Conservation (phyloP, 2,329 filamentous ascomycete species). For the Ophiostoma australiae region DNA sequence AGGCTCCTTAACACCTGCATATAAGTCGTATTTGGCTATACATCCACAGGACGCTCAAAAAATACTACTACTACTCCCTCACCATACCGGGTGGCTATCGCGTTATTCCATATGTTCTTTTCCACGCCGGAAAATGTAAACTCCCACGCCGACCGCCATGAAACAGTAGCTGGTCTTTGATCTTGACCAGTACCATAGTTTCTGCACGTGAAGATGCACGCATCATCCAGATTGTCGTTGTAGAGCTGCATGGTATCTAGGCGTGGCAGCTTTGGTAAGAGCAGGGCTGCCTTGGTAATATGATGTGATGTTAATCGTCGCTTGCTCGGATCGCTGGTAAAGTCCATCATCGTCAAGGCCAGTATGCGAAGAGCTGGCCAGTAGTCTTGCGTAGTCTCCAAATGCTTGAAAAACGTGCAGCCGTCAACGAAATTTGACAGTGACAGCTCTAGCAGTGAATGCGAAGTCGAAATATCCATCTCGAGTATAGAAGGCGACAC, state of each 20-base stretch:
- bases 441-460: background rate
- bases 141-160: background rate
- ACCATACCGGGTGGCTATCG: background rate
- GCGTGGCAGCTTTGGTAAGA: background rate
- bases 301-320: background rate
- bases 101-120: background rate
- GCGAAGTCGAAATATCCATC: background rate
- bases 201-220: background rate
- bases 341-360: background rate
- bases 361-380: background rate
- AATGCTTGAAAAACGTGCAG: background rate
- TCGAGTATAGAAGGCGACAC: background rate
- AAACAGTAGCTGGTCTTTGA: background rate
- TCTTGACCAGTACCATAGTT: background rate
- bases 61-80: background rate
- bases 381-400: background rate
- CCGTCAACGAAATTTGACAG: background rate
- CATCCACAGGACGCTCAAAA: background rate
- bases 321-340: background rate
- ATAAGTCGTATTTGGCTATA: background rate
- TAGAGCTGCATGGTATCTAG: background rate
- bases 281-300: background rate
- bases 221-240: background rate
- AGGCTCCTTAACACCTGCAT: background rate
- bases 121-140: background rate